Conservation (phyloP, 1,284 basidiomycete genomes). For the Cryptococcus sp. region DNA sequence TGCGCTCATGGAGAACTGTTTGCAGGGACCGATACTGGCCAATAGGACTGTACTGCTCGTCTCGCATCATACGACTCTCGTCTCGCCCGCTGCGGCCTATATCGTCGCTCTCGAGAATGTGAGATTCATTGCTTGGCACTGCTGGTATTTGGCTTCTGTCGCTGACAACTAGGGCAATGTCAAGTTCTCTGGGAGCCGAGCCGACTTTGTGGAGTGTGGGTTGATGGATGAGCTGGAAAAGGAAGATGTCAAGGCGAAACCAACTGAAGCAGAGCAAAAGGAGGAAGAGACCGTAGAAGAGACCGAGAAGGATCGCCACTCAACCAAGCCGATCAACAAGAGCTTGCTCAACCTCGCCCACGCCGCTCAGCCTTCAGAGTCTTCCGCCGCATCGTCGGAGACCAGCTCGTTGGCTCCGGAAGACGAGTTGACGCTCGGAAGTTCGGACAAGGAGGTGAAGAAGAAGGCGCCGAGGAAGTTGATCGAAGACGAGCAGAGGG, state of each 20-base stretch:
- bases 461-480: slow-evolving; percentile 66
- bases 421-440: slow-evolving; percentile 24
- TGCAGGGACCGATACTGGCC: slow-evolving; percentile 74
- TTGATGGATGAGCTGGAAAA: slow-evolving; percentile 64
- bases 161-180: slow-evolving; percentile 53
- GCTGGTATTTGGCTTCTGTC: neutral
- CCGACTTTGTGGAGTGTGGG: slow-evolving; percentile 61
- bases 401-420: slow-evolving; percentile 38
- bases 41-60: slow-evolving; percentile 78
- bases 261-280: slow-evolving; percentile 40
- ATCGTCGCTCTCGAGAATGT: slow-evolving; percentile 73
- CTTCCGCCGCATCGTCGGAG: slow-evolving; percentile 26
- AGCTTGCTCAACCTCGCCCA: slow-evolving; percentile 24
- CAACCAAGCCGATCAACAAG: slow-evolving; percentile 38
- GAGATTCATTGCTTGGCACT: neutral
- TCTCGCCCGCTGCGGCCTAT: slow-evolving; percentile 38
- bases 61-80: slow-evolving; percentile 63
- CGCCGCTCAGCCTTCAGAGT: slow-evolving; percentile 19
- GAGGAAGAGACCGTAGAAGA: neutral
- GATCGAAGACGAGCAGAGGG: slow-evolving; percentile 83
- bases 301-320: too few relatives aligned
- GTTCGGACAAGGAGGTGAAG: slow-evolving; percentile 28
- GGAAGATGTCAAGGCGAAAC: slow-evolving; percentile 49
- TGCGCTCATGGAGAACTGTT: slow-evolving; percentile 72
- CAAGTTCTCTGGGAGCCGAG: slow-evolving; percentile 62